Percentiles rank a stretch among this genome's conserved stretches.
These are phyloP conservation scores for Elsinoe fawcettii DNA, from an alignment of 2,329 filamentous ascomycete species.

Conservation along the genomic window DNA sequence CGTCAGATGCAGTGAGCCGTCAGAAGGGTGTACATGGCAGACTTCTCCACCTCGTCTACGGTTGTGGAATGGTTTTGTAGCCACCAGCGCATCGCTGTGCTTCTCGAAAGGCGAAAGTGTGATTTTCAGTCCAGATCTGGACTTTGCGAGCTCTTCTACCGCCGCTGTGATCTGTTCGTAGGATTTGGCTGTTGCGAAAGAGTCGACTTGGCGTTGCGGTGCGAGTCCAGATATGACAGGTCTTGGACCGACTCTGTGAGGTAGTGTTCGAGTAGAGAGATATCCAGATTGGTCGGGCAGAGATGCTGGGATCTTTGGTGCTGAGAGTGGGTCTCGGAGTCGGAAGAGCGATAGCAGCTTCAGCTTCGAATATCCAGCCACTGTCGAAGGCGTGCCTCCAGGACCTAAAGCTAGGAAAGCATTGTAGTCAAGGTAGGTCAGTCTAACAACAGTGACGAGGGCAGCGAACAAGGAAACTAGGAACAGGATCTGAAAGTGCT, in stretches of 20 bases:
- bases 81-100: conserved; percentile 36
- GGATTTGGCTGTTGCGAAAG: conserved; percentile 49
- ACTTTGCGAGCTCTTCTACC: conserved; percentile 44
- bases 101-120: conserved; percentile 74
- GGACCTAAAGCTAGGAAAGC: conserved; percentile 71
- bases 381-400: conserved; percentile 69
- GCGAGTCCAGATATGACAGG: conserved; percentile 68
- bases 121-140: conserved; percentile 38
- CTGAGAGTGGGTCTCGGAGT: conserved; percentile 60
- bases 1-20: conserved; percentile 70
- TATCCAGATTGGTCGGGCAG: conserved; percentile 52
- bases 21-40: conserved; percentile 68
- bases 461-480: conserved; percentile 28
- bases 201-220: conserved; percentile 70
- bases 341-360: conserved; percentile 64
- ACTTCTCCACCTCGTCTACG: conserved; percentile 59
- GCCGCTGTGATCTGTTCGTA: conserved; percentile 49
- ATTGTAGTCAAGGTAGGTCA: conserved; percentile 61
- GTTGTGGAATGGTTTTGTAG: not conserved
- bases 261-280: conserved; percentile 46
- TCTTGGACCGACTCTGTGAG: conserved; percentile 54
- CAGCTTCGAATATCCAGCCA: conserved; percentile 64
- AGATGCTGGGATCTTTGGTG: conserved; percentile 46
- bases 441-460: conserved; percentile 28
- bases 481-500: not conserved